Conservation (phyloP, 2,329 filamentous ascomycete species). For the Gaeumannomyces sp. region DNA sequence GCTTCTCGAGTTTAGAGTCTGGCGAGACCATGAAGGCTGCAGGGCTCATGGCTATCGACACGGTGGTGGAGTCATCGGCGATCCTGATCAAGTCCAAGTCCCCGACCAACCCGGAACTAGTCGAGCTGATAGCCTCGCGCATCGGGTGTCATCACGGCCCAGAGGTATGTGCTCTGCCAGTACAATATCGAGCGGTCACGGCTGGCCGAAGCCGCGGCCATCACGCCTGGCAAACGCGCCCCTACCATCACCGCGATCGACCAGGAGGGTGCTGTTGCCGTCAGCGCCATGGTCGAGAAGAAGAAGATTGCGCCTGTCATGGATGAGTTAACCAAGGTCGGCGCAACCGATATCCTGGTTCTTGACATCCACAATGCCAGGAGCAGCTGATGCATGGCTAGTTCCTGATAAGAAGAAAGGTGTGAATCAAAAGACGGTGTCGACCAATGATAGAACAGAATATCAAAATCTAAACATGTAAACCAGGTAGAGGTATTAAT, state of each 20-base stretch:
- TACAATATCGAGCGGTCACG: conserved; percentile 80
- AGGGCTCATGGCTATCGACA: conserved; percentile 89
- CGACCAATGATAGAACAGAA: neutral
- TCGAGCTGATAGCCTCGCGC: conserved; percentile 77
- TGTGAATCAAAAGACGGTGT: neutral
- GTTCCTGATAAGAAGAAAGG: neutral
- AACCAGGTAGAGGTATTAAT: neutral
- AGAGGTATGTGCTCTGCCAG: conserved; percentile 90
- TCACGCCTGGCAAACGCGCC: conserved; percentile 90
- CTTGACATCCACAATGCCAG: conserved; percentile 72
- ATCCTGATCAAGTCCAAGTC: conserved; percentile 87
- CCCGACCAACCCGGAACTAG: conserved; percentile 71
- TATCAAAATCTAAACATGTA: too few species aligned
- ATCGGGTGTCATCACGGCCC: conserved; percentile 93
- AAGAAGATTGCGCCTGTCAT: conserved; percentile 79
- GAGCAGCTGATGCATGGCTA: conserved; percentile 14
- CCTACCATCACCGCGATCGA: conserved; percentile 88
- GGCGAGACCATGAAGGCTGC: conserved; percentile 98
- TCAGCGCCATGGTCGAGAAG: conserved; percentile 88
- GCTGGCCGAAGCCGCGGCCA: conserved; percentile 60
- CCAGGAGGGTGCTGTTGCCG: conserved; percentile 87
- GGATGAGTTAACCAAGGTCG: conserved; percentile 71
- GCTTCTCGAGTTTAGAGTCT: conserved; percentile 57
- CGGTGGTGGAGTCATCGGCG: conserved; percentile 80
- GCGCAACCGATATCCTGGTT: conserved; percentile 80